These are phyloP conservation scores for Trametes polyzona DNA, from an alignment of 1,284 basidiomycete species.

Conservation along the genomic window DNA sequence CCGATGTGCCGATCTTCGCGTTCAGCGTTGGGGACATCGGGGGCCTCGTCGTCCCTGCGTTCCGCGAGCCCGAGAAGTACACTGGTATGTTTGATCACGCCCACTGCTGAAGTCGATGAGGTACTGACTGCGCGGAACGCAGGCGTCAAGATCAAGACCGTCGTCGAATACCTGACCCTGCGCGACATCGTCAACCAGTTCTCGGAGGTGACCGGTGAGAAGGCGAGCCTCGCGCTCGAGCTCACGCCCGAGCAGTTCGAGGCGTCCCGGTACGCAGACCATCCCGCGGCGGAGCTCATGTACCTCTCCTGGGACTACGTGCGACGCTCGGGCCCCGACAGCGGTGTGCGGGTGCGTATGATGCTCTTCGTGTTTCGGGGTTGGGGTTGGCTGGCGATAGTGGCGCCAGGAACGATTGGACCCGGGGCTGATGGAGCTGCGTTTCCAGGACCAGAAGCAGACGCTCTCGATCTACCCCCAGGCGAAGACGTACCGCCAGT, in stretches of 20 bases:
- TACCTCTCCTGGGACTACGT: conserved; percentile 16
- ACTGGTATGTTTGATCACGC: background rate
- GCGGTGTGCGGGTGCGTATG: conserved; percentile 4
- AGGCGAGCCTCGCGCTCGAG: conserved; percentile 14
- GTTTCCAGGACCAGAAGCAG: conserved; percentile 7
- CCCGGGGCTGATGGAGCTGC: too few species aligned
- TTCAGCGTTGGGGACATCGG: conserved; percentile 12
- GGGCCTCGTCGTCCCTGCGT: conserved; percentile 11
- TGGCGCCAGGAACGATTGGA: too few species aligned
- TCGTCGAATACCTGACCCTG: conserved; percentile 9
- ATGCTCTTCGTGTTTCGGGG: background rate
- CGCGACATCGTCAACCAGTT: conserved; percentile 9
- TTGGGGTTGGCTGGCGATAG: too few species aligned
- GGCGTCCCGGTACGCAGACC: conserved; percentile 12
- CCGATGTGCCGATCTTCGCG: conserved; percentile 13
- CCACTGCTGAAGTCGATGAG: background rate
- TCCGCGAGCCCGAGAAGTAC: conserved; percentile 14
- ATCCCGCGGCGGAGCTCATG: conserved; percentile 12
- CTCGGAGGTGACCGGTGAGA: conserved; percentile 14
- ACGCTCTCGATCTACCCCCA: conserved; percentile 13
- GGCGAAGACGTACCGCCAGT: conserved; percentile 14
- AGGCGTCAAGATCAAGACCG: conserved; percentile 15
- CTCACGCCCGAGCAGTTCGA: conserved; percentile 16
- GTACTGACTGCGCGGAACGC: background rate
- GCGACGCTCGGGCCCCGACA: conserved; percentile 6